Percentiles rank a stretch among this genome's conserved stretches.
phyloP scores from a whole-genome alignment of 148 eudicot species.

The Rhododendron molle region DNA sequence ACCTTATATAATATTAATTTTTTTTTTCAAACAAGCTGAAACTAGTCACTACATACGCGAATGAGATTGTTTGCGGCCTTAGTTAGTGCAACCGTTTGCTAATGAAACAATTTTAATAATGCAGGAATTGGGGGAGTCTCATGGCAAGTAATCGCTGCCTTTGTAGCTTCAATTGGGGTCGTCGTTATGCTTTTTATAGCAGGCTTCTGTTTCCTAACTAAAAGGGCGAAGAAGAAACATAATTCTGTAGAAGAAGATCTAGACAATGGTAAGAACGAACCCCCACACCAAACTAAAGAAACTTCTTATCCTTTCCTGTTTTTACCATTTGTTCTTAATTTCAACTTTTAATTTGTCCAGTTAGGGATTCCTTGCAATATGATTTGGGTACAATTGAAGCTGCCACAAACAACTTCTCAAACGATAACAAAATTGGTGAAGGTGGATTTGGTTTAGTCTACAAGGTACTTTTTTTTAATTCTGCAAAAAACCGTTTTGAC shows the following conservation, averaged over 20 bases:
- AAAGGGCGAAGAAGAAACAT: background rate
- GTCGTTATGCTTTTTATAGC: background rate
- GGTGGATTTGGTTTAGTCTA: slow-evolving; percentile 19
- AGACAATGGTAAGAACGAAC: background rate
- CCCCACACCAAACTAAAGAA: background rate
- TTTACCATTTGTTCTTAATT: background rate
- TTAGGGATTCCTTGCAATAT: slow-evolving; percentile 3
- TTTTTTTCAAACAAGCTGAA: background rate
- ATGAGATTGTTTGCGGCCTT: background rate
- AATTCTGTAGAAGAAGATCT: background rate
- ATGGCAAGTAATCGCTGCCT: background rate
- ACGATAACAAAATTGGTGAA: slow-evolving; percentile 8
- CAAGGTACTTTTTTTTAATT: background rate
- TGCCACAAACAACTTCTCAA: slow-evolving; percentile 9
- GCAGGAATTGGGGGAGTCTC: background rate
- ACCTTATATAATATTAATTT: too few species aligned
- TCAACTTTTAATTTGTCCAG: background rate
- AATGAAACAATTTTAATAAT: background rate
- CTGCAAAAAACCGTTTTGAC: background rate
- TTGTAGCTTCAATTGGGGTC: background rate
- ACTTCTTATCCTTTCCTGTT: background rate
- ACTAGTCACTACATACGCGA: too few species aligned
- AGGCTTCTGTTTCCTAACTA: background rate
- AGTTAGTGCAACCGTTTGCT: background rate
- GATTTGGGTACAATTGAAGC: background rate